Base-by-base conservation (phyloP, 2,329 filamentous ascomycete genomes). In the Aspergillus intermedius region DNA sequence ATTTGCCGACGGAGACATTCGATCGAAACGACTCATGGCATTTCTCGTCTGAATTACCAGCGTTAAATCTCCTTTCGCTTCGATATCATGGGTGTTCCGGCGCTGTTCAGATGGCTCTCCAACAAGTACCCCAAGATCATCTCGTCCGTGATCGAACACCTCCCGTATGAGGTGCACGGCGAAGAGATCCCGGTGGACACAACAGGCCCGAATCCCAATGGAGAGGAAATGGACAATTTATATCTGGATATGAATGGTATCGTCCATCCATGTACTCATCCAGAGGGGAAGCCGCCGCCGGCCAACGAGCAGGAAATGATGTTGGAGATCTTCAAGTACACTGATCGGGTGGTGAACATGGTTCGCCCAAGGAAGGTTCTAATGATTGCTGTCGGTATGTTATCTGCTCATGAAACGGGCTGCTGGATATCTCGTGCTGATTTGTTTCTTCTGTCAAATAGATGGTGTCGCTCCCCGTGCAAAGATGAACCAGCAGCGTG, bases 161-260 rank as follows among this genome's bases (percentile, higher is more conserved):
- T 82, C 58, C 87, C 91, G 8, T 77, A 86, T 48, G 84, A 84
- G 55, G 82, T 97, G 69, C 88, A 95, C 78, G 91, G 90, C 57
- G 80, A 84, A 40, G 77, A 81, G 58, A 85, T 96, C 49, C 93
- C 93, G 2, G 82, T 97, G 52, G 90, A 98, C 66, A 84, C 82
- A 9, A 90, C 86, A 5, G 77, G 81, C 35, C 83, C 88, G 5
- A 98, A 98, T 64, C 94, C 94, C 2, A 98, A 98, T 72, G 90
- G 90, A 67, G 91, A 97, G 72, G 93, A 98, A 70, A 88, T 95
- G 63, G 91, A 98, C 73, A 98, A 98, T 63, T 77, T 98, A 5
- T 98, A 98, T 65, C 81, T 98, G 54, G 93, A 98, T 64, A 97
- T 98, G 91, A 98, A 98, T 70, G 94, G 93, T 67, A 98, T 98